Evolutionary conservation across 495 filamentous ascomycete species (phyloP), one percentile per base, ranked within the genome.

Genomic region (Penicillium robsamsonii): DNA sequence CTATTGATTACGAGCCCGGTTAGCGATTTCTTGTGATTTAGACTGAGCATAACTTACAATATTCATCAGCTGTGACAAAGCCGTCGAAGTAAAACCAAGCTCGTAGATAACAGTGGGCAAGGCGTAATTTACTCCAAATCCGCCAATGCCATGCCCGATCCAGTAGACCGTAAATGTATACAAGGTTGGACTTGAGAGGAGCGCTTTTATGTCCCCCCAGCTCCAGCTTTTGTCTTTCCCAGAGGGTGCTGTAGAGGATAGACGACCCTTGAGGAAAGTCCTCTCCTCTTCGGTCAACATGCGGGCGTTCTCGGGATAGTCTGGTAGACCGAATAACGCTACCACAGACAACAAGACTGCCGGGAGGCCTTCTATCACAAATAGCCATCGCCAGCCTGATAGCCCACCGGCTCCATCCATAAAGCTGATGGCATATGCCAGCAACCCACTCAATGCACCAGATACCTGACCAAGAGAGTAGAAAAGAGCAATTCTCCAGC

Each of bases 31-130:
- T 29, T 13, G 17, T 29, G 17, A 25, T 27, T 17, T 37, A n/a
- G 29, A 30, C 9, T 33, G 15, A n/a, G 3, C 12, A 12, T 15
- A n/a, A 57, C 72, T 57, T 58, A 75, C 71, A 15, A 77, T 75
- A 35, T 72, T 75, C 74, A 77, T 75, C 52, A 75, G 50, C 63
- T 76, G 71, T 3, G 75, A 70, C 10, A 66, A 58, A 12, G 73
- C 63, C 6, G 75, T 74, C 5, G 63, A 65, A 1, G 70, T 74
- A 33, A 76, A 73, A 0, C 75, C 75, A 3, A 78, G 60, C 48
- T 76, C 69, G 45, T 78, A 76, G 24, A 78, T 73, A 5, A 76
- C 75, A 9, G 75, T 76, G 2, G 75, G 75, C 46, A 78, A 58
- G 1, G 68, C 73, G 50, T 70, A 75, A 2, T 64, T 63, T 10